phyloP scores from a whole-genome alignment of 2,329 filamentous ascomycete genomes.

The Fusarium sp. region DNA sequence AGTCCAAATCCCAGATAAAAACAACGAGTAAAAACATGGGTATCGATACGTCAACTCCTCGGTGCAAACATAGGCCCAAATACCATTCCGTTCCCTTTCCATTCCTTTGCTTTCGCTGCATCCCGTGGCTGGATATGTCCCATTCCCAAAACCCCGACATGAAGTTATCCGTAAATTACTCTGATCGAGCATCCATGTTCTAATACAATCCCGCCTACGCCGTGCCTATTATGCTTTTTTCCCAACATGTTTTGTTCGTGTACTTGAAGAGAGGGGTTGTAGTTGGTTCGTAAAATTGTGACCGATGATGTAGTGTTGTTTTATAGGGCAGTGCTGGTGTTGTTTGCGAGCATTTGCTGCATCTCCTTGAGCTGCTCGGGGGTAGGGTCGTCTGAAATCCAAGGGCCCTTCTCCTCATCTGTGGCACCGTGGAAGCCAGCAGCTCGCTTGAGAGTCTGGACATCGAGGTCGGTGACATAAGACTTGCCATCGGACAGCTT shows the following conservation, averaged over 20 bases:
- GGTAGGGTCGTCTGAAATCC: slow-evolving; percentile 80
- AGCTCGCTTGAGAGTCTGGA: slow-evolving; percentile 90
- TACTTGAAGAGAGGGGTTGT: slow-evolving; percentile 19
- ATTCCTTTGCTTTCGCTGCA: slow-evolving; percentile 16
- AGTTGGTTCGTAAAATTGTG: slow-evolving; percentile 11
- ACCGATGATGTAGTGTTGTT: slow-evolving; percentile 1
- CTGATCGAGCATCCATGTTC: slow-evolving; percentile 34
- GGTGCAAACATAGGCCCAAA: slow-evolving; percentile 41
- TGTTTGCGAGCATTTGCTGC: slow-evolving; percentile 62
- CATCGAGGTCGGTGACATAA: slow-evolving; percentile 93
- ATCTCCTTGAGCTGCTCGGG: slow-evolving; percentile 72
- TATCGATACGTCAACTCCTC: slow-evolving; percentile 51
- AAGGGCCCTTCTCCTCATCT: slow-evolving; percentile 88
- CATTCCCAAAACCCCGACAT: slow-evolving; percentile 29
- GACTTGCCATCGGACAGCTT: slow-evolving; percentile 79
- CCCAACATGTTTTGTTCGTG: slow-evolving; percentile 34
- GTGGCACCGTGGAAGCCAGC: slow-evolving; percentile 85
- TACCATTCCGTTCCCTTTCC: slow-evolving; percentile 26
- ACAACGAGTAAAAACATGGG: slow-evolving; percentile 48
- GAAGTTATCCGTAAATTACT: slow-evolving; percentile 22
- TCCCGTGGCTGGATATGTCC: slow-evolving; percentile 29
- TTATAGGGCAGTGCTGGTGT: slow-evolving; percentile 41
- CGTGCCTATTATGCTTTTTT: slow-evolving; percentile 50
- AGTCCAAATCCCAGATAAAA: slow-evolving; percentile 38
- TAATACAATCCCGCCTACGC: slow-evolving; percentile 50